These are phyloP conservation scores for Nelumbo lutea DNA, from an alignment of 164 flowering plant genomes.

Conservation along the genomic window DNA sequence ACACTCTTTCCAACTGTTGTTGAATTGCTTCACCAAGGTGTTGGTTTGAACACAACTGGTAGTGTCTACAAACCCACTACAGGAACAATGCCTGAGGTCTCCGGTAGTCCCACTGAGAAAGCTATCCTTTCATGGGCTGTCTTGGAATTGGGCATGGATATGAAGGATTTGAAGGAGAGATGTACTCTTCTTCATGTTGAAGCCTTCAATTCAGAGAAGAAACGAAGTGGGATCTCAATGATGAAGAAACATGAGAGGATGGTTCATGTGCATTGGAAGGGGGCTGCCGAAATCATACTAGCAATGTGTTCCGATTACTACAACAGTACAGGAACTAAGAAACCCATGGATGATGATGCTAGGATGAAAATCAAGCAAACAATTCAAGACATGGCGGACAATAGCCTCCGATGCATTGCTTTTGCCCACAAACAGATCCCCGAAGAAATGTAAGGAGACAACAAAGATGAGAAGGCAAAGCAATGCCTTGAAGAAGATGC, in stretches of 20 bases:
- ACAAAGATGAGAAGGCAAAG: not conserved
- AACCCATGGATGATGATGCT: not conserved
- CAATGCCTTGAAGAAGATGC: not conserved
- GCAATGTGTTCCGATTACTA: not conserved
- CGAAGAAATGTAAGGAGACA: not conserved
- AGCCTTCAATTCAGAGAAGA: too few species aligned
- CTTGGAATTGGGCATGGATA: not conserved
- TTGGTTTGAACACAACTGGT: slow-evolving; percentile 50
- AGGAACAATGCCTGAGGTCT: not conserved
- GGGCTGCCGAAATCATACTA: not conserved
- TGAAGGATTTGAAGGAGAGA: not conserved
- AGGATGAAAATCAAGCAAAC: not conserved
- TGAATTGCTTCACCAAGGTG: slow-evolving; percentile 43
- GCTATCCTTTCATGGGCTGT: not conserved
- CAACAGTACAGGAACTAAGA: not conserved
- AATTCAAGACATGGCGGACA: not conserved
- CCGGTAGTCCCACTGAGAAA: not conserved
- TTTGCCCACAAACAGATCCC: not conserved
- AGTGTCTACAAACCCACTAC: not conserved
- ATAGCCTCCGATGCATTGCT: not conserved
- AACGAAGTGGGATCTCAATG: not conserved
- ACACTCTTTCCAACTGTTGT: slow-evolving; percentile 16
- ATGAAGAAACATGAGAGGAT: not conserved
- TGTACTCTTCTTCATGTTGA: not conserved
- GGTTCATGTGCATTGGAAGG: not conserved